Conservation (phyloP, 306 rosid species). For the Quercus glauca region DNA sequence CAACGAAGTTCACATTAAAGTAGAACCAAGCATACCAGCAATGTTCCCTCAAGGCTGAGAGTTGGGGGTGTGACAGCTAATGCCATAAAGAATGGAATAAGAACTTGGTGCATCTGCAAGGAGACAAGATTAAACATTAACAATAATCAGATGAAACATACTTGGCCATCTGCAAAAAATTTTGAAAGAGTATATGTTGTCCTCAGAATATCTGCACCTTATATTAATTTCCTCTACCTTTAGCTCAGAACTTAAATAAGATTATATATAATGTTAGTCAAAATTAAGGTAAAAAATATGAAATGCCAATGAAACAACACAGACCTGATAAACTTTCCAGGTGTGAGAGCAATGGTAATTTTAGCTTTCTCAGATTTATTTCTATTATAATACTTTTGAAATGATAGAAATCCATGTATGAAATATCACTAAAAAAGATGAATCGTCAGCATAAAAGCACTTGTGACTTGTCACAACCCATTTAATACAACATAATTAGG, state of each 20-base stretch:
- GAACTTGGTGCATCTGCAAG: conserved; percentile 79
- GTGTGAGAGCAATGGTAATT: not conserved
- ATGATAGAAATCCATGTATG: not conserved
- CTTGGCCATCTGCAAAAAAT: not conserved
- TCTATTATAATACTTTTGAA: not conserved
- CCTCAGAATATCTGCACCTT: conserved; percentile 2
- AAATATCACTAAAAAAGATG: not conserved
- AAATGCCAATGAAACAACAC: not conserved
- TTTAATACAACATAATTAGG: not conserved
- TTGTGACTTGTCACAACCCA: not conserved
- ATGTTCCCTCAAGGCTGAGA: conserved; percentile 85
- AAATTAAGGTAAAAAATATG: conserved; percentile 1
- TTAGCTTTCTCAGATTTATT: not conserved
- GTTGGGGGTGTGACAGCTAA: conserved; percentile 74
- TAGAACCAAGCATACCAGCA: conserved; percentile 61
- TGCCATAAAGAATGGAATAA: conserved; percentile 77
- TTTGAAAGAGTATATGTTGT: not conserved
- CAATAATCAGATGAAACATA: not conserved
- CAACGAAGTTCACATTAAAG: not conserved
- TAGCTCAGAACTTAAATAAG: not conserved
- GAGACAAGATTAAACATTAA: conserved; percentile 8
- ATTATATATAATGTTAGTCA: not conserved
- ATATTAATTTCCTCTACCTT: not conserved
- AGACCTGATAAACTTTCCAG: not conserved
- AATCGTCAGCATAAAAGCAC: not conserved